Evolutionary conservation across 805 yeast species (phyloP).

Genomic region (Clavispora asparagi): DNA sequence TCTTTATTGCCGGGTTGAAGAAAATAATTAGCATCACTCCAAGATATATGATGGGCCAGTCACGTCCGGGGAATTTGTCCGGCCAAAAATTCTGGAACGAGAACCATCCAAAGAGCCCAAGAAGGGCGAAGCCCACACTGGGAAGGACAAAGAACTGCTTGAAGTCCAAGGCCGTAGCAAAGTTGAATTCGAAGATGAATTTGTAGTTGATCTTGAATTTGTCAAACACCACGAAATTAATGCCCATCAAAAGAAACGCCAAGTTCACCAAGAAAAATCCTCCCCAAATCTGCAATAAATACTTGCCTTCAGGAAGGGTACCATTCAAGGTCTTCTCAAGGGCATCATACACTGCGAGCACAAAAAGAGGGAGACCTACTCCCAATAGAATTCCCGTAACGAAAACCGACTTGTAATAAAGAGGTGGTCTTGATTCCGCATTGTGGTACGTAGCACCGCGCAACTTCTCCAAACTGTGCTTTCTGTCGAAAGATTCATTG

Average conservation of each 20-base stretch:
- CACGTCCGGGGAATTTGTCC: slow-evolving; percentile 50
- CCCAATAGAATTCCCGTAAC: slow-evolving; percentile 68
- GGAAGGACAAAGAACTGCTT: slow-evolving; percentile 66
- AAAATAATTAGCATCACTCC: slow-evolving; percentile 46
- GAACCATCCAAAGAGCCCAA: slow-evolving; percentile 67
- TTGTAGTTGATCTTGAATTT: slow-evolving; percentile 76
- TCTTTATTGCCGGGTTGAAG: slow-evolving; percentile 56
- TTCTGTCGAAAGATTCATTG: slow-evolving; percentile 43
- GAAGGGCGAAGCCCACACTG: slow-evolving; percentile 47
- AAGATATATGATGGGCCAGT: slow-evolving; percentile 77
- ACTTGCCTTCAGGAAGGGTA: slow-evolving; percentile 50
- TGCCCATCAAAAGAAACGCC: slow-evolving; percentile 57
- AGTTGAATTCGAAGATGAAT: slow-evolving; percentile 85
- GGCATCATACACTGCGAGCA: slow-evolving; percentile 52
- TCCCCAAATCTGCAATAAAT: slow-evolving; percentile 83
- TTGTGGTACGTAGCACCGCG: slow-evolving; percentile 35
- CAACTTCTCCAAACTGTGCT: slow-evolving; percentile 66
- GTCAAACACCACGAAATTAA: slow-evolving; percentile 72
- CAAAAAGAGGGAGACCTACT: slow-evolving; percentile 60
- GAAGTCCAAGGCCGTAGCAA: slow-evolving; percentile 58
- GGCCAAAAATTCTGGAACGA: slow-evolving; percentile 72
- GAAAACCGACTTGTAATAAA: slow-evolving; percentile 46
- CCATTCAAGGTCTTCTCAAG: slow-evolving; percentile 34
- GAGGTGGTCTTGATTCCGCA: slow-evolving; percentile 20
- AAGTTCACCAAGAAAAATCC: slow-evolving; percentile 71